Base-by-base conservation (phyloP, 2,329 filamentous ascomycete genomes). In the Coniosporium uncinatum region DNA sequence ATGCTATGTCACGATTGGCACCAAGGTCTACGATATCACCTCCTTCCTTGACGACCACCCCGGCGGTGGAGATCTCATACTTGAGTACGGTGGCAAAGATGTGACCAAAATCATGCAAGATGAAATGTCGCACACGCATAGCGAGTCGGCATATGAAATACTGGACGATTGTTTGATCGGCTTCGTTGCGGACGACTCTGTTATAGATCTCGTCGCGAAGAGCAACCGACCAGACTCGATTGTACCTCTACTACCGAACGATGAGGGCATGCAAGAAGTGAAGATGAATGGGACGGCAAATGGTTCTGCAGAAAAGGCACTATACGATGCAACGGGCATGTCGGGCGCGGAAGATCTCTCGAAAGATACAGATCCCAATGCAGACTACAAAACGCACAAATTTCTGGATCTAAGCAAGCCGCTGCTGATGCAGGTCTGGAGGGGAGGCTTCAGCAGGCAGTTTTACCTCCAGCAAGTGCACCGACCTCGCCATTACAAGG, bases 401-500 rank as follows among this genome's bases (percentile, higher is more conserved):
- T 98, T 98, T 57, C 75, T 98, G 46, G 91, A 98, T 57, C 75
- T 98, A 43, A 85, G 78, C 67, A 81, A 76, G 54, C 91, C 93
- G 5, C 75, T 98, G 42, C 75, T 98, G 42, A 74, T 84, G 63
- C 93, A 98, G 64, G 78, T 98, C 33, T 96, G 87, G 85, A 76
- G 71, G 49, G 85, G 90, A 36, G 86, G 85, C 22, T 98, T 97
- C 68, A 80, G 70, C 61, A 98, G 96, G 63, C 80, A 88, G n/a
- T 98, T 98, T 59, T 98, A 98, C 58, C 76, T 98, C 19, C 83
- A 96, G 52, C 93, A 98, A 63, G 87, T 98, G 40, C 93, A 98
- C 61, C 83, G 93, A 35, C 93, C 93, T 16, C 82, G 93, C 44
- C 91, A 98, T 63, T 98, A 97, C 75, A 94, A 83, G 60, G 91